Evolutionary conservation across 805 yeast genomes (phyloP).

Genomic region (Suhomyces sp.): DNA sequence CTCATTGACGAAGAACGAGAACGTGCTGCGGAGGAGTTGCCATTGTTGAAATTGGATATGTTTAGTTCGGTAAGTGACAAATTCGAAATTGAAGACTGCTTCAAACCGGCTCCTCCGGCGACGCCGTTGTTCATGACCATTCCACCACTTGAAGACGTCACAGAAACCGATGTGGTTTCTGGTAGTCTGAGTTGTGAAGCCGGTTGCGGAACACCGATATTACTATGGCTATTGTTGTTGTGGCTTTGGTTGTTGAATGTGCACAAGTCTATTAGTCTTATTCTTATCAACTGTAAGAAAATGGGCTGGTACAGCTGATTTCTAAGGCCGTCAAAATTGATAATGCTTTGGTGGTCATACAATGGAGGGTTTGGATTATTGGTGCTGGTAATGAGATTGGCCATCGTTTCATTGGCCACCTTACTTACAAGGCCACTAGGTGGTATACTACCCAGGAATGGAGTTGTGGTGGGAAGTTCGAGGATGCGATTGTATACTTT

Average conservation of each 20-base stretch:
- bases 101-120: constrained; percentile 13
- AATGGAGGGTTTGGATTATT: constrained; percentile 14
- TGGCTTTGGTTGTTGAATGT: constrained; percentile 15
- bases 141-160: constrained; percentile 13
- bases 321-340: constrained; percentile 29
- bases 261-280: constrained; percentile 40
- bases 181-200: constrained; percentile 16
- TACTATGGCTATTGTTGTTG: neutral
- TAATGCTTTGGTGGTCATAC: constrained; percentile 34
- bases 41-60: constrained; percentile 27
- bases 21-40: constrained; percentile 18
- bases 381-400: constrained; percentile 18
- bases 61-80: constrained; percentile 40
- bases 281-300: constrained; percentile 40
- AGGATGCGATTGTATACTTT: constrained; percentile 32
- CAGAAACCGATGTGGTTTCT: constrained; percentile 22
- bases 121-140: constrained; percentile 8
- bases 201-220: neutral
- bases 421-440: constrained; percentile 44
- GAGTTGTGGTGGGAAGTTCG: constrained; percentile 44
- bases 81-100: constrained; percentile 40
- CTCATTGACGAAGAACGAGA: constrained; percentile 37
- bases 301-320: constrained; percentile 36
- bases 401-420: constrained; percentile 43
- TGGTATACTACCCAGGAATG: constrained; percentile 41